Evolutionary conservation across 345 rosid genomes (phyloP), one percentile per base, ranked within the genome.

Genomic region (Linum trigynum): DNA sequence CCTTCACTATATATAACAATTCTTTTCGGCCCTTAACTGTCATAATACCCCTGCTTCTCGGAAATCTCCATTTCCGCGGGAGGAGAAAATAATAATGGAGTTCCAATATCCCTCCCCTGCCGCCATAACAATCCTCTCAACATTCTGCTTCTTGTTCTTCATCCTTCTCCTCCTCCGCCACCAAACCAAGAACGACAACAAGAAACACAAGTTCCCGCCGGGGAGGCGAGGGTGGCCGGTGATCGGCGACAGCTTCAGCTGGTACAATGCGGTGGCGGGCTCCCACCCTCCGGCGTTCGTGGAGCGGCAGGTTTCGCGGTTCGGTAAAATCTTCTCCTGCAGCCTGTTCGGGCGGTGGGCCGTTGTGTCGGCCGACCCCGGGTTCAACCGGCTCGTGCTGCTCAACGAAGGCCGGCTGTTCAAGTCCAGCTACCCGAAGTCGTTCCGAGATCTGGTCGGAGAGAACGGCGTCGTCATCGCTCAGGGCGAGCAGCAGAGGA

Each of bases 161-260:
- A 57, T 16, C 59, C 2, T 56, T 56, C 16, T 8, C 36, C 59
- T 3, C 23, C 35, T 8, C 59, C 59, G 16, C 3, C 7, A 3
- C 12, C 50, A 36, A 6, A 61, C 7, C 61, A 71, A 58, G 35
- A 59, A 41, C 1, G 57, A 55, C 40, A 23, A 7, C 5, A 68
- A 48, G 41, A 63, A 48, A 5, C 37, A 15, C 50, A 77, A 41
- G 23, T 41, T 81, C 36, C 97, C 97, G 3, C 91, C 89, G 0
- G 91, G 97, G 72, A 80, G 85, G 23, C 67, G 82, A 81, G 91
- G 96, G 23, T 91, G 92, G 92, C 92, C 92, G 1, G 41, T 88
- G 15, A 60, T 91, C 35, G 97, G 97, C 17, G 86, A 91, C 60
- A 83, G 89, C 74, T 68, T 85, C 48, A 78, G 72, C 70, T 91